Evolutionary conservation across 805 yeast species (phyloP).

Genomic region (Yarrowia sp.): DNA sequence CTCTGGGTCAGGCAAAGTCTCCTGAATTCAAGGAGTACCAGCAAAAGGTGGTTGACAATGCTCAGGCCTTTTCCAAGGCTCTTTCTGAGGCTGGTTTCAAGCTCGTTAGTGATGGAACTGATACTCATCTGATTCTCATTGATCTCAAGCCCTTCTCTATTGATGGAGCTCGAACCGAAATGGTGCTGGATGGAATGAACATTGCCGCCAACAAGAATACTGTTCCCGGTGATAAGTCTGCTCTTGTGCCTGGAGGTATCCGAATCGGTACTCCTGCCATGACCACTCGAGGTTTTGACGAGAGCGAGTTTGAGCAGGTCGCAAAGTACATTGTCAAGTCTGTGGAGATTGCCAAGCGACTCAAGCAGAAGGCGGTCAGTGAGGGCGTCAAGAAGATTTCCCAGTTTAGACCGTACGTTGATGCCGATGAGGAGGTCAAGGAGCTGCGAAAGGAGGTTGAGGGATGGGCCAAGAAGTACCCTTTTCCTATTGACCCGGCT

Average conservation of each 20-base stretch:
- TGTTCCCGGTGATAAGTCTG: conserved; percentile 94
- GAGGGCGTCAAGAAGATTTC: conserved; percentile 58
- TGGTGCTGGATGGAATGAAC: conserved; percentile 82
- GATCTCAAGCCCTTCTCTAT: conserved; percentile 74
- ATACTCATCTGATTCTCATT: conserved; percentile 85
- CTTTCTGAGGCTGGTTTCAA: conserved; percentile 64
- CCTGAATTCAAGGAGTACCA: conserved; percentile 90
- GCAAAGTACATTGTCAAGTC: conserved; percentile 79
- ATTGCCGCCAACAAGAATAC: conserved; percentile 96
- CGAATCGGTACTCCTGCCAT: conserved; percentile 98
- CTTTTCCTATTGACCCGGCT: conserved; percentile 57
- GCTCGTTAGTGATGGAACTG: conserved; percentile 90
- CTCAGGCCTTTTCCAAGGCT: conserved; percentile 70
- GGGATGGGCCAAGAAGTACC: conserved; percentile 69
- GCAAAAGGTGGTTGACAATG: conserved; percentile 75
- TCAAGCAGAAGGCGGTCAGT: conserved; percentile 64
- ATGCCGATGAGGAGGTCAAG: conserved; percentile 58
- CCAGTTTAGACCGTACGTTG: conserved; percentile 69
- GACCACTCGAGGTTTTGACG: conserved; percentile 91
- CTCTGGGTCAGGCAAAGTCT: conserved; percentile 84
- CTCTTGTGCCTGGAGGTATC: conserved; percentile 92
- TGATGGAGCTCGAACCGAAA: conserved; percentile 96
- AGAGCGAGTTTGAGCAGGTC: conserved; percentile 74
- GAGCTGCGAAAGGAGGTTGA: conserved; percentile 63
- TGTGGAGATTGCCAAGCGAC: conserved; percentile 63